phyloP scores from a whole-genome alignment of 2,329 filamentous ascomycete genomes.

The Colletotrichum tropicicola region DNA sequence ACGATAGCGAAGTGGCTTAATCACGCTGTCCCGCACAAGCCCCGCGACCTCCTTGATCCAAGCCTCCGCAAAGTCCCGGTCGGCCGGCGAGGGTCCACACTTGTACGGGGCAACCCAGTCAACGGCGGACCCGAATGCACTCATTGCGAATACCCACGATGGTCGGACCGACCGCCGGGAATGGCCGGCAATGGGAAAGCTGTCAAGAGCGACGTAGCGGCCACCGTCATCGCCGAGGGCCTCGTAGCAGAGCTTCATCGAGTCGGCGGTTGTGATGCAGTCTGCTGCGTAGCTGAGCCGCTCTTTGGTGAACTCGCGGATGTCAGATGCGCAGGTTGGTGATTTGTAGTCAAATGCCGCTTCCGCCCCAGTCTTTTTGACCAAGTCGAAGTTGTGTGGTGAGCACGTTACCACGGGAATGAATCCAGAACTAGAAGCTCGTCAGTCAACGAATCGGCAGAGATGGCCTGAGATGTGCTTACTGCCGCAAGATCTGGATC shows the following conservation, averaged over 20 bases:
- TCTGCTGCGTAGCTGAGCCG: conserved; percentile 50
- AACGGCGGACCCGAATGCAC: conserved; percentile 1
- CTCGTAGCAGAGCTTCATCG: conserved; percentile 46
- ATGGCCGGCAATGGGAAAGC: not conserved
- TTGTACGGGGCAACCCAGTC: conserved; percentile 14
- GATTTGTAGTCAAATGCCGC: conserved; percentile 54
- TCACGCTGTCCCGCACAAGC: not conserved
- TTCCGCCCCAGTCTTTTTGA: conserved; percentile 51
- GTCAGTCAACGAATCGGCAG: not conserved
- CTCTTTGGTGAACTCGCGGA: conserved; percentile 47
- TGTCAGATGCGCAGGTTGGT: conserved; percentile 43
- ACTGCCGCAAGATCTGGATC: conserved; percentile 35
- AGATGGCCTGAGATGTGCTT: conserved; percentile 28
- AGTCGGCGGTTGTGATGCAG: conserved; percentile 46
- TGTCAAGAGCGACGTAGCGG: conserved; percentile 45
- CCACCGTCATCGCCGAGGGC: conserved; percentile 48
- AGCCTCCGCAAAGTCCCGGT: not conserved
- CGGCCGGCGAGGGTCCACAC: not conserved
- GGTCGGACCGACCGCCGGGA: conserved; percentile 2
- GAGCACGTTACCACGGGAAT: conserved; percentile 55
- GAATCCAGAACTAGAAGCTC: conserved; percentile 41
- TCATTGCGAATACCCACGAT: not conserved
- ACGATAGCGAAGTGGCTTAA: not conserved
- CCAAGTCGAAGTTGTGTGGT: conserved; percentile 49
- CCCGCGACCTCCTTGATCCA: not conserved